Base-by-base conservation (phyloP, 192 early-diverging fungal genomes). In the Umbelopsis sp. region DNA sequence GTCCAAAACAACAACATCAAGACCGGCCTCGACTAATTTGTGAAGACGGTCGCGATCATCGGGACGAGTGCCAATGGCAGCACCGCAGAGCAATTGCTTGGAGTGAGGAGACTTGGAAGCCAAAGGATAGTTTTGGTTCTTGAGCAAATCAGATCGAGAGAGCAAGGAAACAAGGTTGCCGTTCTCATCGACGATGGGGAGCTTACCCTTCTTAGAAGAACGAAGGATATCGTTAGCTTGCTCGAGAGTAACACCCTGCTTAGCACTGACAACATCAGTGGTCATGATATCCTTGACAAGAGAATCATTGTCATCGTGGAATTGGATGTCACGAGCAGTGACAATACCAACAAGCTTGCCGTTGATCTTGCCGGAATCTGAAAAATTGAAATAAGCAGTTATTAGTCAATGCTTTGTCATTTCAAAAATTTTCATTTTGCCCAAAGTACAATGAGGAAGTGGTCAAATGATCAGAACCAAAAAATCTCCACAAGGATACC, bases 1-100 rank as follows among this genome's bases (percentile, higher is more conserved):
- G 77, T 99, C 97, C 68, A 99, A 84, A 44, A 99, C 87, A 21
- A 99, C 91, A 68, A 99, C 90, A 79, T 99, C 97, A n/a, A 99
- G 84, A 12, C 97, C 97, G 61, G 97, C 95, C 16, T 94, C 91
- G 3, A 95, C 95, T 47, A 99, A 88, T 49, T 92, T 87, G 41
- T 75, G 77, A 66, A 99, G 84, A 58, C 97, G 89, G 9, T 86
- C 83, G 72, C 87, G 89, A 83, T 99, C 97, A 70, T 93, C 95
- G 11, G 87, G 86, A 66, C 95, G 94, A 30, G 97, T 97, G 66
- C 91, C 91, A 66, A 97, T 89, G 71, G 97, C 95, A 33, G 97
- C 97, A 69, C 93, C 97, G 67, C 88, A 91, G 69, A 99, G 90
- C 52, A 99, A 86, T 81, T 99, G 97, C 83, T 95, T 94, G 53